These are phyloP conservation scores for Ganoderma sinense DNA, from an alignment of 1,284 basidiomycete species.

Conservation along the genomic window DNA sequence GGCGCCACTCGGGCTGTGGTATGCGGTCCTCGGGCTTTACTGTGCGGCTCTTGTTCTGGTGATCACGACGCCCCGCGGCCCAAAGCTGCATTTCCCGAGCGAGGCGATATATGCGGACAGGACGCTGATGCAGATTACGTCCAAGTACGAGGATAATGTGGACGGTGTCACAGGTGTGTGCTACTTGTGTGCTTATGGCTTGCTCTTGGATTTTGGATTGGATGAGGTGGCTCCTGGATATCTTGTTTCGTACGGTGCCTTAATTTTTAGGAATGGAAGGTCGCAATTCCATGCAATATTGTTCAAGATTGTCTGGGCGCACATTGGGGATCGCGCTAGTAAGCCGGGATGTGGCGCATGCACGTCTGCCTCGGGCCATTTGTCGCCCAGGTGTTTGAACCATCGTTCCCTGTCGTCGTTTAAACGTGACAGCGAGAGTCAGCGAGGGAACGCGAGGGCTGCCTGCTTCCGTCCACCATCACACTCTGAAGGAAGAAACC, in stretches of 20 bases:
- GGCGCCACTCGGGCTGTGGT: slow-evolving; percentile 47
- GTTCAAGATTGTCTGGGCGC: no score
- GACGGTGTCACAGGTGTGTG: slow-evolving; percentile 59
- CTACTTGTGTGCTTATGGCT: neutral
- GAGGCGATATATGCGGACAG: slow-evolving; percentile 79
- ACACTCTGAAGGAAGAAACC: no score
- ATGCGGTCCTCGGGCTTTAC: slow-evolving; percentile 58
- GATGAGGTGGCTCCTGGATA: neutral
- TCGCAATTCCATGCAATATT: no score
- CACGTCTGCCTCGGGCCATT: neutral
- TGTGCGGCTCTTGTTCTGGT: slow-evolving; percentile 54
- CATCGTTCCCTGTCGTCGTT: no score
- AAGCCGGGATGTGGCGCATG: neutral
- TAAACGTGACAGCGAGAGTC: no score
- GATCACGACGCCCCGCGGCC: slow-evolving; percentile 73
- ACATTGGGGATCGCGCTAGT: no score
- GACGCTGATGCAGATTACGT: slow-evolving; percentile 61
- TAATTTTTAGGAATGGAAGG: no score
- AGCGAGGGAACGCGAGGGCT: neutral
- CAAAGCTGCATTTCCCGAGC: slow-evolving; percentile 75
- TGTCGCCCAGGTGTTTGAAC: no score
- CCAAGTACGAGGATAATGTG: slow-evolving; percentile 68
- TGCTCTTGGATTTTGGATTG: neutral
- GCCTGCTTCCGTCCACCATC: neutral
- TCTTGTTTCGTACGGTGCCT: no score